Conservation (phyloP, 176 grass and related monocot species). For the Oryza meridionalis region DNA sequence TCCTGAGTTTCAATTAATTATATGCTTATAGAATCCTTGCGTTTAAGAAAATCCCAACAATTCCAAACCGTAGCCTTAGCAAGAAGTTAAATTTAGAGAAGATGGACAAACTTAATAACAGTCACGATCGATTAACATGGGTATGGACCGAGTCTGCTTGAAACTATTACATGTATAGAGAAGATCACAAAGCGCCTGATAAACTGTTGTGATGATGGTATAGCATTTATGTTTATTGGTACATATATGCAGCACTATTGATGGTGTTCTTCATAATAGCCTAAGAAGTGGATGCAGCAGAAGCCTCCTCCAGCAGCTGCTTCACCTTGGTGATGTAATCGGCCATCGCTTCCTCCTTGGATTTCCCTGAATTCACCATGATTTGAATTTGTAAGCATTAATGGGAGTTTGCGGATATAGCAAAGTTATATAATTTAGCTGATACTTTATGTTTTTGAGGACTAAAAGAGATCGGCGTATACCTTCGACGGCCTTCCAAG, state of each 20-base stretch:
- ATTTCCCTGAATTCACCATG: conserved; percentile 49
- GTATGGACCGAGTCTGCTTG: not conserved
- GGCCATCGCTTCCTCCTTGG: conserved; percentile 70
- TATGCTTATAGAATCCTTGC: no score
- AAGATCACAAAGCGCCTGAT: not conserved
- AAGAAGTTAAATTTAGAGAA: no score
- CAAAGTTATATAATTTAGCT: not conserved
- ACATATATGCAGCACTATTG: not conserved
- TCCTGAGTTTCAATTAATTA: no score
- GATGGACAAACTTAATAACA: not conserved
- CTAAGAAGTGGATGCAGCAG: conserved; percentile 52
- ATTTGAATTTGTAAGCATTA: not conserved
- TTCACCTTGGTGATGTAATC: conserved; percentile 91
- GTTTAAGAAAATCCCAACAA: no score
- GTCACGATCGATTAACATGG: not conserved
- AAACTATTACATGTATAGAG: not conserved
- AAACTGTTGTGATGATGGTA: not conserved
- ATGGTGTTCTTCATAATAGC: not conserved
- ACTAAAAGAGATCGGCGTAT: not conserved
- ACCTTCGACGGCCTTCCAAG: conserved; percentile 89
- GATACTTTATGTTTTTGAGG: not conserved
- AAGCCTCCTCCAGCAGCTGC: conserved; percentile 67
- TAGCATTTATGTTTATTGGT: not conserved
- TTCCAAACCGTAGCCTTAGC: no score
- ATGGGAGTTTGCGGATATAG: not conserved